Conservation (phyloP, 1,139 yeast species). For the Scheffersomyces lignicola region DNA sequence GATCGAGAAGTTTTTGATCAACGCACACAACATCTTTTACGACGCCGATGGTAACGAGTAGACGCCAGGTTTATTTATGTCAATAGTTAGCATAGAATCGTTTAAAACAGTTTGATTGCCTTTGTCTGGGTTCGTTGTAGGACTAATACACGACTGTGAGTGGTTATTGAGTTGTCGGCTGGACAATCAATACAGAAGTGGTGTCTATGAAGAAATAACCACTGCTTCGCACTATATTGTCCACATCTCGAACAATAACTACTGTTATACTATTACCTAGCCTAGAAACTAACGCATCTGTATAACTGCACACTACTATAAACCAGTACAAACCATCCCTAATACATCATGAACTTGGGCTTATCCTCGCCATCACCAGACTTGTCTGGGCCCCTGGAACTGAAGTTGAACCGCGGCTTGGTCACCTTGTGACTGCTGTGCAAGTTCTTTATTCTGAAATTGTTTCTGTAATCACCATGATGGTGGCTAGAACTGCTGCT, state of each 20-base stretch:
- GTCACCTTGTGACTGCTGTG: constrained; percentile 20
- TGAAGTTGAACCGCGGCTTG: constrained; percentile 33
- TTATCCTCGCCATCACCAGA: constrained; percentile 3
- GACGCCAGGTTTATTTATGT: not conserved
- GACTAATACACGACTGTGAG: no score
- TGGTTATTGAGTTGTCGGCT: no score
- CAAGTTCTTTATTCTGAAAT: constrained; percentile 28
- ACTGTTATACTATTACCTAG: no score
- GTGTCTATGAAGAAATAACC: no score
- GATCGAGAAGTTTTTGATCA: constrained; percentile 77
- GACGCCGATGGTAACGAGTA: constrained; percentile 39
- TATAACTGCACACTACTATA: not conserved
- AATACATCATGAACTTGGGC: constrained; percentile 4
- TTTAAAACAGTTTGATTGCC: no score
- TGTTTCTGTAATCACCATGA: constrained; percentile 23
- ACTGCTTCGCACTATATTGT: no score
- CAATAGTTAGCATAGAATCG: no score
- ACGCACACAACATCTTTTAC: constrained; percentile 87
- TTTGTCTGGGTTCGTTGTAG: no score
- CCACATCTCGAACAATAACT: no score
- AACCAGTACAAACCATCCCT: not conserved
- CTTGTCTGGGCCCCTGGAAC: constrained; percentile 2
- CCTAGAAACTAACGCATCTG: no score
- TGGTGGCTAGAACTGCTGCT: constrained; percentile 3
- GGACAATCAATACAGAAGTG: no score